Evolutionary conservation across 768 basidiomycete species (phyloP).

Genomic region (Phanerochaete carnosa): DNA sequence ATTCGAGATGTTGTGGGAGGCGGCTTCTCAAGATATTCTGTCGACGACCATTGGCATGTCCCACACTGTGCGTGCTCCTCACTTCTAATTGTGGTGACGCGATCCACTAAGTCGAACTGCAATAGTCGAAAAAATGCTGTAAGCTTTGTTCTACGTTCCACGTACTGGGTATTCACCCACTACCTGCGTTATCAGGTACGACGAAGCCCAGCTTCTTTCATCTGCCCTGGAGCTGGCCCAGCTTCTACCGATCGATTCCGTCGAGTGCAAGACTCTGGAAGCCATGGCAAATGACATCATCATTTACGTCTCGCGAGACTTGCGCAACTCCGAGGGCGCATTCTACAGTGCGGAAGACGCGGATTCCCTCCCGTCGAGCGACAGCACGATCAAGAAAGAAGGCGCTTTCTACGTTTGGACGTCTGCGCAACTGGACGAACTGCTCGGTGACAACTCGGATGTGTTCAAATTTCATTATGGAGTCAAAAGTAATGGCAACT

Average conservation of each 20-base stretch:
- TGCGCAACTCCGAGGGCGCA: constrained; percentile 31
- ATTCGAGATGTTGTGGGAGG: constrained; percentile 39
- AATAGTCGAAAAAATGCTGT: constrained; percentile 35
- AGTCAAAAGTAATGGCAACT: constrained; percentile 32
- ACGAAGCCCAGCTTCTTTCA: constrained; percentile 34
- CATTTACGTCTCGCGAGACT: constrained; percentile 30
- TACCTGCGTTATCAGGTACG: constrained; percentile 23
- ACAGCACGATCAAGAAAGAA: constrained; percentile 28
- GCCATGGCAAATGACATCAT: constrained; percentile 32
- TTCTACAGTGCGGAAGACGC: constrained; percentile 41
- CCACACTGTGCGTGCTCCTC: constrained; percentile 32
- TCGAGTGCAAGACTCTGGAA: constrained; percentile 14
- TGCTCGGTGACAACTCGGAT: constrained; percentile 27
- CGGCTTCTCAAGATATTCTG: constrained; percentile 37
- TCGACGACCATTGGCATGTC: constrained; percentile 38
- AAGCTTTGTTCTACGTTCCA: background rate
- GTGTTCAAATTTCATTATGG: constrained; percentile 32
- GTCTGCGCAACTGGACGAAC: constrained; percentile 27
- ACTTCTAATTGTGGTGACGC: background rate
- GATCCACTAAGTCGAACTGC: background rate
- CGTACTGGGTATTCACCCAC: background rate
- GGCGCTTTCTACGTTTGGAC: constrained; percentile 40
- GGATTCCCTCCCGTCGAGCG: constrained; percentile 29
- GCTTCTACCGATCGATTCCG: constrained; percentile 12
- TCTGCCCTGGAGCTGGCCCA: constrained; percentile 20